Evolutionary conservation across 2,329 filamentous ascomycete genomes (phyloP).

Genomic region (Aspergillus melleus): DNA sequence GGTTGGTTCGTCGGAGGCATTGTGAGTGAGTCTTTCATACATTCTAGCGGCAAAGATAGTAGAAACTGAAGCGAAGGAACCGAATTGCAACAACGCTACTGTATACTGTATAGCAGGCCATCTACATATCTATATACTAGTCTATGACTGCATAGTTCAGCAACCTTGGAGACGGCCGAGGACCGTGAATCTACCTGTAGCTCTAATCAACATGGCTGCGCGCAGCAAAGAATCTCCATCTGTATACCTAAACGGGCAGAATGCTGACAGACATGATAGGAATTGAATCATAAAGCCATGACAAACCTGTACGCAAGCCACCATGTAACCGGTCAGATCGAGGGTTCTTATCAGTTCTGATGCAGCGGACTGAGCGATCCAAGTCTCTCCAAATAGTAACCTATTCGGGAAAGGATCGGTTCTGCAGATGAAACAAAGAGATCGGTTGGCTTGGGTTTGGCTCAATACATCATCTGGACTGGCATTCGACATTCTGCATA

Average conservation of each 20-base stretch:
- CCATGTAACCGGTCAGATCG: background rate
- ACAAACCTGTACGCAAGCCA: background rate
- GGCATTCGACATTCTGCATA: too few relatives aligned
- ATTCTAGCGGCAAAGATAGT: constrained; percentile 4
- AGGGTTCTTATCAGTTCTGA: background rate
- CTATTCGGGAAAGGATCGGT: background rate
- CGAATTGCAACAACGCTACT: background rate
- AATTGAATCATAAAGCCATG: background rate
- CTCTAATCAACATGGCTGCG: background rate
- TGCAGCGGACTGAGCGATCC: background rate
- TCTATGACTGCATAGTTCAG: background rate
- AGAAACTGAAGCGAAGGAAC: background rate
- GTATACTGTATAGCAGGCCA: background rate
- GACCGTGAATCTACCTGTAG: background rate
- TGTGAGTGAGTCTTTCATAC: constrained; percentile 5
- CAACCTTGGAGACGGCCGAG: background rate
- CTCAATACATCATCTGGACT: too few relatives aligned
- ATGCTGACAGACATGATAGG: background rate
- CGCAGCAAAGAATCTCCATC: background rate
- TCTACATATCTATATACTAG: background rate
- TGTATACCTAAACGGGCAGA: background rate
- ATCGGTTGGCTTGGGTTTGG: too few relatives aligned
- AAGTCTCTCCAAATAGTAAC: background rate
- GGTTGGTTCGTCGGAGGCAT: constrained; percentile 6
- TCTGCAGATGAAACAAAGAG: background rate